Evolutionary conservation across 1,284 basidiomycete species (phyloP), one percentile per base, ranked within the genome.

Genomic region (Microbotryum lychnidis-dioicae): DNA sequence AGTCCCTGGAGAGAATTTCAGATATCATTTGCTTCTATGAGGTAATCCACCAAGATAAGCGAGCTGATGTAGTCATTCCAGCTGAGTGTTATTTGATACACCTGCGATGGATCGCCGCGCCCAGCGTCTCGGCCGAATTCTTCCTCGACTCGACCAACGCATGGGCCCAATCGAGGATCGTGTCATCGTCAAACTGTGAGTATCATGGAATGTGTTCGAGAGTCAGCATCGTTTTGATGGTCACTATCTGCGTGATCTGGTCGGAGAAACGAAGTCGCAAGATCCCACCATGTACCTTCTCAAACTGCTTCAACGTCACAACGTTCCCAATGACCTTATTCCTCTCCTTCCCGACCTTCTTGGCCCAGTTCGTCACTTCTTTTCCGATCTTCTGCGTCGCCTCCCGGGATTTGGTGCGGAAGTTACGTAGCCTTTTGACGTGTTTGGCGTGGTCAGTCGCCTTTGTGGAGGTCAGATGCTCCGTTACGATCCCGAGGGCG

Each of bases 341-440:
- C 25, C 62, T 57, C 25, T 66, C 62, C 54, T 68, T 68, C 14
- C 55, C 60, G 14, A 66, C 56, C 29, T 62, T 59, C 54, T 68
- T 68, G 56, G 60, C 54, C 54, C 64, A 54, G 16, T 61, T 57
- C 4, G 56, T 64, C 6, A 68, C 29, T 37, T 59, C 56, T 8
- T 54, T 49, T 12, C 64, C 60, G 46, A 66, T 42, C 16, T 54
- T 46, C 6, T 58, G 56, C 37, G 59, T 47, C 29, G 56, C 58
- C 10, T 66, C 62, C 1, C 64, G 60, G 1, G 60, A 62, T 1
- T 52, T n/a, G 45, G 57, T 62, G 23, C 67, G 57, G 21, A 66
- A 62, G 12, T 52, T 42, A 4, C 62, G 61, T 1, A 68, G 54
- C 0, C 60, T 58, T 31, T 68, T 68, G 21, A 61, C 42, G 49